Percentiles rank a stretch among this genome's conserved stretches.
phyloP scores from a whole-genome alignment of 2,329 filamentous ascomycete species.

The Nemania sp. region DNA sequence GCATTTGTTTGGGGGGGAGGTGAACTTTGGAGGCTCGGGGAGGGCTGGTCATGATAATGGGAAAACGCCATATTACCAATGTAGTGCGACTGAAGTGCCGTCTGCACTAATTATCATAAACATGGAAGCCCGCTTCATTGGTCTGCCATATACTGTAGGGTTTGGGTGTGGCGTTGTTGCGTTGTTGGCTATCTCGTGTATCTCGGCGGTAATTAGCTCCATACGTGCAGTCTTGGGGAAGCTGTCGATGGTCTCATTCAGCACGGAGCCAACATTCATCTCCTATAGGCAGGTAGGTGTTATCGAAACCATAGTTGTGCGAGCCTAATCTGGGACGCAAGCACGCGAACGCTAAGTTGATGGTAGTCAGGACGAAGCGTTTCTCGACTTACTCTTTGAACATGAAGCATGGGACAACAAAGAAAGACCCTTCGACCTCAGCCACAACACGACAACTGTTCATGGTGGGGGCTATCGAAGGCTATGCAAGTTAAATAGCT shows the following conservation, averaged over 20 bases:
- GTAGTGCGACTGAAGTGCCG: not conserved
- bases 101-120: not conserved
- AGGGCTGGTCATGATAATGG: conserved; percentile 11
- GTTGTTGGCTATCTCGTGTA: not conserved
- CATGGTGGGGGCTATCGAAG: too few relatives aligned
- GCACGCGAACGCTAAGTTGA: not conserved
- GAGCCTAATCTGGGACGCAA: not conserved
- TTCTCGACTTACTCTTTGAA: not conserved
- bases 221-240: not conserved
- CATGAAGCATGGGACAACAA: not conserved
- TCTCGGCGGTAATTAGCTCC: not conserved
- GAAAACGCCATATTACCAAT: not conserved
- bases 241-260: not conserved
- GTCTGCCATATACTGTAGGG: not conserved
- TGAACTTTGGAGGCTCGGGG: too few relatives aligned
- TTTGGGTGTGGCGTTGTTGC: conserved; percentile 4
- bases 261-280: not conserved
- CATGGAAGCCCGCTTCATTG: not conserved
- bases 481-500: too few relatives aligned
- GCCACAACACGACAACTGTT: too few relatives aligned
- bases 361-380: not conserved
- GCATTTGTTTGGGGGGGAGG: too few relatives aligned
- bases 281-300: not conserved
- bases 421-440: not conserved
- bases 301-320: not conserved